Percentiles rank a stretch among this genome's conserved stretches.
phyloP scores from a whole-genome alignment of 768 basidiomycete genomes.

The Exsudoporus frostii region DNA sequence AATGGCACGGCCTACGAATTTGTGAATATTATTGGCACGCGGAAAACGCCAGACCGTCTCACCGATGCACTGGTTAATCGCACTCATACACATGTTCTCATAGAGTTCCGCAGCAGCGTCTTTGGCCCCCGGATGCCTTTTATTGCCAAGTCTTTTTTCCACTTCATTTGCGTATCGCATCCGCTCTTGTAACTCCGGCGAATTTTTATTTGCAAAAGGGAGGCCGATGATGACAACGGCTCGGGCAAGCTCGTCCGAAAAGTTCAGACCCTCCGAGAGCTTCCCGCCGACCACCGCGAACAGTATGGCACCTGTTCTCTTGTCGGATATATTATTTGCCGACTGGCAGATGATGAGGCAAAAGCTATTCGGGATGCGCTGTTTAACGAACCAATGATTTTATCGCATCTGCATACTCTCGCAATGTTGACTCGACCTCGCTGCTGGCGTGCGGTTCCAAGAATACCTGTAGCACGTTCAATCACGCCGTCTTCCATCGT shows the following conservation, averaged over 20 bases:
- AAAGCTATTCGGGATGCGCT: background rate
- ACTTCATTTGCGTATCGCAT: constrained; percentile 80
- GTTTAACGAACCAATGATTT: constrained; percentile 18
- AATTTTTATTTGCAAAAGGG: constrained; percentile 91
- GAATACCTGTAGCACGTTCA: constrained; percentile 59
- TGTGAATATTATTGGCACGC: background rate
- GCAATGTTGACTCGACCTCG: constrained; percentile 71
- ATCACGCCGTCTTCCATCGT: background rate
- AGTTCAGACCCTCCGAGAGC: constrained; percentile 88
- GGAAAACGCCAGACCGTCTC: constrained; percentile 17
- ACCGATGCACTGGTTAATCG: constrained; percentile 98
- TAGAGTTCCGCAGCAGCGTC: constrained; percentile 83
- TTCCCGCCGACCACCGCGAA: constrained; percentile 97
- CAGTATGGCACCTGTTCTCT: constrained; percentile 66
- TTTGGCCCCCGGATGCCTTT: constrained; percentile 39
- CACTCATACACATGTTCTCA: constrained; percentile 88
- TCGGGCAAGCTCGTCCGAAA: constrained; percentile 77
- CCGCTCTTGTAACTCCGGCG: constrained; percentile 85
- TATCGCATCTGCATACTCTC: constrained; percentile 64
- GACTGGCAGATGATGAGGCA: constrained; percentile 20
- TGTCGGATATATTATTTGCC: constrained; percentile 17
- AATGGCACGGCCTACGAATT: constrained; percentile 76
- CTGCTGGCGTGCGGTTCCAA: constrained; percentile 76
- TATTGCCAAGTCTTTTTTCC: constrained; percentile 42
- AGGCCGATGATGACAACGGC: constrained; percentile 86